phyloP scores from a whole-genome alignment of 192 early-diverging fungal genomes.

The Gonapodya prolifera region DNA sequence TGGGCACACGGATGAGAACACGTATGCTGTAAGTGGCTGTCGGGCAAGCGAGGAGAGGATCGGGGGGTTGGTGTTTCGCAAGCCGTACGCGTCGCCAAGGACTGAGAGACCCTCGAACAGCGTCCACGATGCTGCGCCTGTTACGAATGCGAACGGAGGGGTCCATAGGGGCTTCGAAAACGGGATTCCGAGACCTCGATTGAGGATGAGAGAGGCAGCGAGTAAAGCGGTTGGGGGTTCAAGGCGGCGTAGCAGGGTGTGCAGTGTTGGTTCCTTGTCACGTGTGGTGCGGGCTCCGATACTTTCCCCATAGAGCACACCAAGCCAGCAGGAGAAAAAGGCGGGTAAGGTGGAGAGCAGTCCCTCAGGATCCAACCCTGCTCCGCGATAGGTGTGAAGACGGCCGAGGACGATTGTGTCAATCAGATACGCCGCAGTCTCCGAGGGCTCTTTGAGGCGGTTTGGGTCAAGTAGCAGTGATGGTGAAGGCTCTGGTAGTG shows the following conservation, averaged over 20 bases:
- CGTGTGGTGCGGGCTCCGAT: neutral
- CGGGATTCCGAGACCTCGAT: conserved; percentile 15
- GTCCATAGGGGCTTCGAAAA: conserved; percentile 43
- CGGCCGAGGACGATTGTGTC: conserved; percentile 20
- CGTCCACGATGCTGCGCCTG: conserved; percentile 15
- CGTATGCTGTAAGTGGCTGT: neutral
- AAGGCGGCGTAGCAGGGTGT: neutral
- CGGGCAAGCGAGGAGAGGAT: neutral
- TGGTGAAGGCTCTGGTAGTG: neutral
- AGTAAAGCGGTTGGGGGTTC: neutral
- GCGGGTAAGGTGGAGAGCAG: conserved; percentile 28
- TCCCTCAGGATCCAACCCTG: conserved; percentile 33
- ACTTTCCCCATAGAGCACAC: conserved; percentile 22
- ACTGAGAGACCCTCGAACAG: conserved; percentile 17
- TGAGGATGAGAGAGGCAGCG: neutral
- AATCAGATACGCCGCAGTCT: conserved; percentile 6
- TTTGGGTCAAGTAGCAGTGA: neutral
- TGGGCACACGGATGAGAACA: neutral
- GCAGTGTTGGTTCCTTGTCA: neutral
- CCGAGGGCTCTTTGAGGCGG: neutral
- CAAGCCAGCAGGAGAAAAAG: conserved; percentile 26
- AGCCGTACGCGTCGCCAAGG: conserved; percentile 12
- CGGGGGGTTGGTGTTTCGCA: neutral
- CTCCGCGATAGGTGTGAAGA: conserved; percentile 16
- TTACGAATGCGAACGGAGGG: conserved; percentile 26